Evolutionary conservation across 768 basidiomycete genomes (phyloP), one percentile per base, ranked within the genome.

Genomic region (Arthromyces matolae): DNA sequence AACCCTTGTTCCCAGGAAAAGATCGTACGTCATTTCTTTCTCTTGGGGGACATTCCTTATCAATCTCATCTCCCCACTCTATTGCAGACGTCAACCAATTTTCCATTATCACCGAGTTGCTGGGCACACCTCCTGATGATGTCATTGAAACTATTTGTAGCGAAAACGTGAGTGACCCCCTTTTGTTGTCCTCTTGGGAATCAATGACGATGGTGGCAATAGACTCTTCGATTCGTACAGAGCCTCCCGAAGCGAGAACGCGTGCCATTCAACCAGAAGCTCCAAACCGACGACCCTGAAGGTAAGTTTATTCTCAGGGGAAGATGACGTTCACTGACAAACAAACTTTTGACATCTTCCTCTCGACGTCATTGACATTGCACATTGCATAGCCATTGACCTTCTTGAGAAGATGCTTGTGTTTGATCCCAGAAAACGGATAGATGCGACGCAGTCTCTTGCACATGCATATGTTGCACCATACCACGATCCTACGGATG

Each of bases 171-270:
- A 93, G 58, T 47, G 86, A 68, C 47, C 33, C 68, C 53, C 57
- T 42, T 18, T 19, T 39, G 54, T 47, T 47, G 14, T 33, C 51
- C 38, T 45, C 55, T 29, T 29, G 18, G 34, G 19, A 27, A 20
- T 13, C 9, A 19, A 16, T 25, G 13, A 14, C 22, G n/a, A 28
- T 7, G 8, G 2, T 3, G 16, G 40, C 14, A 8, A 27, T 52
- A 98, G 94, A 99, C 96, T 3, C 82, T 99, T 12, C 88, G 94
- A 28, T 99, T 99, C 63, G 96, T 99, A n/a, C 93, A 97, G 66
- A 92, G 90, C 60, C 69, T 99, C 47, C 96, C 96, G 4, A 98
- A 98, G 71, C 82, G 96, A 47, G 86, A 97, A 62, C 89, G 93
- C 31, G 84, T 97, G 9, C 95, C 95, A 1, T 98, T 99, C 71